Evolutionary conservation across 2,329 filamentous ascomycete genomes (phyloP).

Genomic region (Xylaria sp.): DNA sequence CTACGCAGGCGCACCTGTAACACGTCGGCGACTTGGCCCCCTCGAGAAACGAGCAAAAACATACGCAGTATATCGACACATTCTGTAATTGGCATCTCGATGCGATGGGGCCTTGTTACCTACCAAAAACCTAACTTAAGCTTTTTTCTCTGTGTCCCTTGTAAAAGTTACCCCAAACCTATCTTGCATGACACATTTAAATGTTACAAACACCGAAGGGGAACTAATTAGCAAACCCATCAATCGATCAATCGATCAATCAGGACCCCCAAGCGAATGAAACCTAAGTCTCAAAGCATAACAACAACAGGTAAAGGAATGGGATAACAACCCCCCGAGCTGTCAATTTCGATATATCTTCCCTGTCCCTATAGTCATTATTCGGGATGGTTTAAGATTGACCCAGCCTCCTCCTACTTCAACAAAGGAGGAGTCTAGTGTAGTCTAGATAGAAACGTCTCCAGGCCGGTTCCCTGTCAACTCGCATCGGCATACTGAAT

Average conservation of each 20-base stretch:
- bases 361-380: neutral
- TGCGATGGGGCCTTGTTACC: slow-evolving; percentile 8
- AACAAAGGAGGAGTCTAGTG: neutral
- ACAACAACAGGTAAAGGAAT: neutral
- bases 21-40: slow-evolving; percentile 7
- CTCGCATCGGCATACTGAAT: slow-evolving; percentile 25
- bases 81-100: slow-evolving; percentile 10
- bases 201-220: neutral
- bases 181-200: neutral
- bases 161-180: neutral
- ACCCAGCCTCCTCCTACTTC: slow-evolving; percentile 1
- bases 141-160: neutral
- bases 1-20: slow-evolving; percentile 22
- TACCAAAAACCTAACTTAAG: neutral
- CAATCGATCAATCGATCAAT: neutral
- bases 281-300: neutral
- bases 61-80: neutral
- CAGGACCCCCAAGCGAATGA: neutral
- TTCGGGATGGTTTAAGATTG: neutral
- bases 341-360: neutral
- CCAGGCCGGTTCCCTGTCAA: slow-evolving; percentile 10
- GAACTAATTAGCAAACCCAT: slow-evolving; percentile 1
- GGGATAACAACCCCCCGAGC: neutral
- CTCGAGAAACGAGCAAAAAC: no score
- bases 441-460: slow-evolving; percentile 2